Conservation (phyloP, 2,329 filamentous ascomycete genomes). For the Peltaster fructicola region DNA sequence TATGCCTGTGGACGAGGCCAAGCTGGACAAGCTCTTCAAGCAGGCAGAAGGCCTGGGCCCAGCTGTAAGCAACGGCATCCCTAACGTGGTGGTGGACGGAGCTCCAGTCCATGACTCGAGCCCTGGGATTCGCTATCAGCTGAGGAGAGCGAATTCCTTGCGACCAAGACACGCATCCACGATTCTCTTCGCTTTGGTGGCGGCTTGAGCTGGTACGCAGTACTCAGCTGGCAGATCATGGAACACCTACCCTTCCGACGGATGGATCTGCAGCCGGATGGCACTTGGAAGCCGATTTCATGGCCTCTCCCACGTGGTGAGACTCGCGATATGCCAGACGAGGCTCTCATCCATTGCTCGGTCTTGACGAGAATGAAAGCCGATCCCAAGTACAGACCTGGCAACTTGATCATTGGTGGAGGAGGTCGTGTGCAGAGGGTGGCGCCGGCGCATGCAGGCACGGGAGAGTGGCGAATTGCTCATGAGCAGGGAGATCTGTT, state of each 20-base stretch:
- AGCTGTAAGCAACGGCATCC: too few species aligned
- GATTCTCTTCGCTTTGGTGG: conserved; percentile 19
- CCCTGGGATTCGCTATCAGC: background rate
- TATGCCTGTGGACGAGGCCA: conserved; percentile 50
- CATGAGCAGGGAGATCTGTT: conserved; percentile 47
- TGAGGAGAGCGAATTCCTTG: conserved; percentile 4
- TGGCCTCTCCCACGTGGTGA: conserved; percentile 69
- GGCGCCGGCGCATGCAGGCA: conserved; percentile 45
- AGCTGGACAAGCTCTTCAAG: conserved; percentile 23
- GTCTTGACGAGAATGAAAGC: conserved; percentile 54
- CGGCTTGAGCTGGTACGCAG: conserved; percentile 12
- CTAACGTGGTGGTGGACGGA: too few species aligned
- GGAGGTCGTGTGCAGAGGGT: conserved; percentile 50
- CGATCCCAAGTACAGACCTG: conserved; percentile 50
- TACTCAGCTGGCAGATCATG: conserved; percentile 36
- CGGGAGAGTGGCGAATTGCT: conserved; percentile 54
- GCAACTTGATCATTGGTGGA: conserved; percentile 64
- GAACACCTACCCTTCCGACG: conserved; percentile 66
- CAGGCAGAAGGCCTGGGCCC: too few species aligned
- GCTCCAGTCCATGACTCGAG: too few species aligned
- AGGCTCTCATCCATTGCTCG: conserved; percentile 54
- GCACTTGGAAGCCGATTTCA: conserved; percentile 60
- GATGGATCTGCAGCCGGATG: conserved; percentile 58
- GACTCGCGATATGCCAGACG: conserved; percentile 54
- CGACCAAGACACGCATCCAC: conserved; percentile 10